Percentiles rank a stretch among this genome's conserved stretches.
phyloP scores from a whole-genome alignment of 2,329 filamentous ascomycete genomes.

The Helminthosporium solani region DNA sequence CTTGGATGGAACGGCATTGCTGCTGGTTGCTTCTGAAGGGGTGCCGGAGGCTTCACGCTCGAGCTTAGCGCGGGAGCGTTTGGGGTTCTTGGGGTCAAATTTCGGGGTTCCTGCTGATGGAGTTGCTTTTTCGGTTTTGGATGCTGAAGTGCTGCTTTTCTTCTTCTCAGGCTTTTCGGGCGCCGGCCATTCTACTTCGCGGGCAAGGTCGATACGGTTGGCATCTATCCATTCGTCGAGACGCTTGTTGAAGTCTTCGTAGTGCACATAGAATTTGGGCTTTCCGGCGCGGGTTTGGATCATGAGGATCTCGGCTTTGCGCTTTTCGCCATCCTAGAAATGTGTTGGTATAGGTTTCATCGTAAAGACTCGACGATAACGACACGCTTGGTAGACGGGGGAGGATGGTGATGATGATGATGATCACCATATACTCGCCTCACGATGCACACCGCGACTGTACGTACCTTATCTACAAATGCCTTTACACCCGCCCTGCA shows the following conservation, averaged over 20 bases:
- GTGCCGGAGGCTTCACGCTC: conserved; percentile 60
- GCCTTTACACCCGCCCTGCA: conserved; percentile 65
- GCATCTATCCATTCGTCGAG: conserved; percentile 85
- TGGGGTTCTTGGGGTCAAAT: conserved; percentile 46
- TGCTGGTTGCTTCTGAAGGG: conserved; percentile 49
- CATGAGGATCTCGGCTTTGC: conserved; percentile 94
- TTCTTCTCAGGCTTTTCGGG: conserved; percentile 87
- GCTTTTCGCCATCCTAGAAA: conserved; percentile 71
- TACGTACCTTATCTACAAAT: conserved; percentile 67
- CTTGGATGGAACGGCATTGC: conserved; percentile 51
- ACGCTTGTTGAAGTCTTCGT: conserved; percentile 96
- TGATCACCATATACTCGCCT: too few relatives aligned
- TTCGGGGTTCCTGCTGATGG: conserved; percentile 44
- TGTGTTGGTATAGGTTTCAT: conserved; percentile 16
- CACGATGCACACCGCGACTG: too few relatives aligned
- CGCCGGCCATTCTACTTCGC: conserved; percentile 94
- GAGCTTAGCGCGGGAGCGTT: conserved; percentile 48
- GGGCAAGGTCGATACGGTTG: conserved; percentile 77
- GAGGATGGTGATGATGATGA: too few relatives aligned
- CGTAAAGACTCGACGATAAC: neutral
- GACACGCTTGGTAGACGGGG: neutral
- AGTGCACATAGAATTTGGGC: conserved; percentile 92
- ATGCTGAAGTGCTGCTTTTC: conserved; percentile 60
- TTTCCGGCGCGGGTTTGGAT: conserved; percentile 87
- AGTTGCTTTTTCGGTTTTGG: conserved; percentile 40